phyloP scores from a whole-genome alignment of 2,329 filamentous ascomycete genomes.

The Verticillium albo-atrum region DNA sequence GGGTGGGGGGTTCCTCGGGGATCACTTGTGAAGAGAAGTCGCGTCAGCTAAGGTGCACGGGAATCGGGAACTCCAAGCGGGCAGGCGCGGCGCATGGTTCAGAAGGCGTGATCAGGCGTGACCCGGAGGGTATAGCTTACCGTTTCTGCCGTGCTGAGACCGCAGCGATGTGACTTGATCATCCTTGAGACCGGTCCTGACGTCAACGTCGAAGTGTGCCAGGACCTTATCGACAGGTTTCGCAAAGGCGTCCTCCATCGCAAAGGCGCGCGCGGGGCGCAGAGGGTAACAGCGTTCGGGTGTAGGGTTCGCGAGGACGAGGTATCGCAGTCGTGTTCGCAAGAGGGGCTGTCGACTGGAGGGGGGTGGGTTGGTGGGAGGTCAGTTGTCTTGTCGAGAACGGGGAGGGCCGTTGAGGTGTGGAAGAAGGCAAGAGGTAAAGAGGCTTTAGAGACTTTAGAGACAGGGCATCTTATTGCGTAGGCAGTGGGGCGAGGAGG shows the following conservation, averaged over 20 bases:
- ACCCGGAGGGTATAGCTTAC: too few relatives aligned
- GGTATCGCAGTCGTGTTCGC: neutral
- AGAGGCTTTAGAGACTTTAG: conserved; percentile 5
- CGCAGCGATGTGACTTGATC: conserved; percentile 52
- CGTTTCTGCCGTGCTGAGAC: conserved; percentile 61
- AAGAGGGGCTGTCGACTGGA: neutral
- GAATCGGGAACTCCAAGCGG: conserved; percentile 3
- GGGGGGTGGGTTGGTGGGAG: neutral
- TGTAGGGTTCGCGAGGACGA: neutral
- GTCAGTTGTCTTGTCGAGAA: neutral
- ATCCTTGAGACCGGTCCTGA: conserved; percentile 50
- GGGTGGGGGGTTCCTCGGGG: conserved; percentile 88
- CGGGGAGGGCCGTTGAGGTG: neutral
- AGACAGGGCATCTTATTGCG: conserved; percentile 11
- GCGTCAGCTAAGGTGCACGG: conserved; percentile 10
- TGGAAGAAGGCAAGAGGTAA: conserved; percentile 5
- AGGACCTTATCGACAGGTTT: conserved; percentile 55
- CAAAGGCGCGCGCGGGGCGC: conserved; percentile 10
- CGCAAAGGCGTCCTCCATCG: conserved; percentile 61
- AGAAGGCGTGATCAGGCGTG: conserved; percentile 9
- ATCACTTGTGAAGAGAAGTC: conserved; percentile 42
- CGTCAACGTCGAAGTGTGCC: conserved; percentile 52
- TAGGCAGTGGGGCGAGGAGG: conserved; percentile 10
- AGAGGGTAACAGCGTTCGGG: conserved; percentile 3
- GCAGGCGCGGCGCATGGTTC: conserved; percentile 4